Evolutionary conservation across 2,329 filamentous ascomycete species (phyloP), one percentile per base, ranked within the genome.

Genomic region (Endothia cerciana): DNA sequence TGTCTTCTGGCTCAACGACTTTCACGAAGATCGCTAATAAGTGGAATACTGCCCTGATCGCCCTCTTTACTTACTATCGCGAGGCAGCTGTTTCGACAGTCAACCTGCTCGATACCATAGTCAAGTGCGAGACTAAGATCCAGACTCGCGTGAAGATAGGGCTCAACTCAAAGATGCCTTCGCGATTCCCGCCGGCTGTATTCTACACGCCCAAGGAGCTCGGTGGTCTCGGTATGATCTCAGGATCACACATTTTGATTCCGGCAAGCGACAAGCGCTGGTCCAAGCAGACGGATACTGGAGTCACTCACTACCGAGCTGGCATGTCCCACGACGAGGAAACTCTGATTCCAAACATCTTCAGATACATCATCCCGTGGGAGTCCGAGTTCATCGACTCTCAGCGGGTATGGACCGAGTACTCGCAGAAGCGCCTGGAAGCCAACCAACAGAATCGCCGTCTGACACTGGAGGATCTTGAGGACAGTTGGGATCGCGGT

Each of bases 11-110:
- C n/a, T 97, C 93, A 5, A 99, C 95, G 0, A 99, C 95, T 0
- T 99, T 99, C 80, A 99, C 95, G 56, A 99, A 99, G 85, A 99
- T 99, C 74, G 95, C 96, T 57, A 99, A 99, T 81, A 99, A 99
- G 81, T 99, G 96, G 95, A 99, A 99, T 79, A 99, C 95, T 0
- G 95, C 93, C 1, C 80, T 99, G 71, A 99, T 99, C 73, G 94
- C 95, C 0, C 86, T 99, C 33, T 99, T 99, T 80, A 98, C 95
- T 0, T 99, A 99, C 79, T 99, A 99, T 76, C 92, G 95, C 76
- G 95, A 99, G 76, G 95, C 95, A 58, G 95, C 95, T 19, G 94
- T 98, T 1, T 97, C 94, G 0, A 99, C 96, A 0, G 92, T 98
- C 68, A 91, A 93, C 68, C 83, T 99, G 4, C 85, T 99, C 3